Evolutionary conservation across 139 green algal species (phyloP), one percentile per base, ranked within the genome.

Genomic region (Chlamydomonas sphaeroides): DNA sequence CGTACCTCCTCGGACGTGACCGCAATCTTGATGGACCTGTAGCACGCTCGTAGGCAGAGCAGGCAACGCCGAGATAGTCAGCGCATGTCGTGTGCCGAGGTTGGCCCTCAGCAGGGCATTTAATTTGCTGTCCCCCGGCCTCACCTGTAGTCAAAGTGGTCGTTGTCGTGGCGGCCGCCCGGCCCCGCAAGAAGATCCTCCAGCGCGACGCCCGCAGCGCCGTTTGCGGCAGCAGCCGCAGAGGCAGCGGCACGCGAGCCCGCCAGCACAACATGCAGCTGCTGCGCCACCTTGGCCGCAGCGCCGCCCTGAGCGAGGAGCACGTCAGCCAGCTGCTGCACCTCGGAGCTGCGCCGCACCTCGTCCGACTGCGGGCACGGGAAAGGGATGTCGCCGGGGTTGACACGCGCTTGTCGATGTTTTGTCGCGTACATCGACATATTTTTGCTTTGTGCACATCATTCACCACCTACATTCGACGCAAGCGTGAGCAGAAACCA

Each of bases 141-240:
- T 48, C 36, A 84, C 81, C 88, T 79, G 88, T 85, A 92, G 77
- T 92, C 85, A 5, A 51, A 26, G 42, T 85, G 59, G 62, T 90
- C 85, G 42, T 92, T 90, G 69, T 90, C 88, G 69, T 92, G 88
- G 26, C 86, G 32, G 5, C 88, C 88, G 6, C 88, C 88, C 30
- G 88, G 68, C 5, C 61, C 51, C 1, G 32, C 8, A 20, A 77
- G 25, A 53, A 90, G 45, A 53, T 92, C 85, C 65, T 90, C 85
- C 28, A 90, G 28, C 1, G 80, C 65, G 23, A 83, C 32, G 1
- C 42, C n/a, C 36, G 42, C 15, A 17, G 28, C 36, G 23, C 25
- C 39, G 26, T 23, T 25, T 17, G 20, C n/a, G 1, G 18, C 69
- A 23, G 45, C 21, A 3, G 14, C 32, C 59, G 57, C 67, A 6